Percentiles rank a stretch among this genome's conserved stretches.
Evolutionary conservation across 495 filamentous ascomycete genomes (phyloP).

Genomic region (Cetradonia linearis): DNA sequence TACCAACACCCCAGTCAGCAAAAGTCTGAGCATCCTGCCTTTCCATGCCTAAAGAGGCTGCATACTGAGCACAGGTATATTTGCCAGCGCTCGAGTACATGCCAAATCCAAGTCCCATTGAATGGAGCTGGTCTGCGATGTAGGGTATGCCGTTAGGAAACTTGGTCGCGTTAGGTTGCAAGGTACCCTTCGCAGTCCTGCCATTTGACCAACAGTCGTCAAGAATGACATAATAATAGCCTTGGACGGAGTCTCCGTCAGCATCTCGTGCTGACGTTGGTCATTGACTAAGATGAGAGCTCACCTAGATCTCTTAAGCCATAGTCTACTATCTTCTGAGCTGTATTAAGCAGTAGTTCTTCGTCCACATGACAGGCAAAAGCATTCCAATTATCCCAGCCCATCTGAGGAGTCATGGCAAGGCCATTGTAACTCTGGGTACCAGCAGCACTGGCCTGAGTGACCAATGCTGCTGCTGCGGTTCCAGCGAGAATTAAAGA

Average conservation of each 20-base stretch:
- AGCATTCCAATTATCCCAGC: conserved; percentile 46
- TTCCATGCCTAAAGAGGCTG: conserved; percentile 50
- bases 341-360: conserved; percentile 38
- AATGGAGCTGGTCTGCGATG: conserved; percentile 36
- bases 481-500: not conserved
- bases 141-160: conserved; percentile 39
- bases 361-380: conserved; percentile 44
- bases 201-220: conserved; percentile 48
- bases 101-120: conserved; percentile 38
- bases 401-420: conserved; percentile 35
- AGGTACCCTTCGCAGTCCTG: conserved; percentile 31
- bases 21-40: conserved; percentile 50
- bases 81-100: conserved; percentile 44
- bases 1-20: conserved; percentile 49
- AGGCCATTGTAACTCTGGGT: conserved; percentile 33
- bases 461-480: not conserved
- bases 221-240: conserved; percentile 47
- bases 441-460: not conserved
- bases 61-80: conserved; percentile 40
- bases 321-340: conserved; percentile 38
- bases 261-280: not conserved
- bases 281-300: not conserved
- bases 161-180: conserved; percentile 35
- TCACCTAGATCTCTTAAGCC: conserved; percentile 38
- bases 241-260: conserved; percentile 19